These are phyloP conservation scores for Colletotrichum karsti DNA, from an alignment of 2,329 filamentous ascomycete species.

Conservation along the genomic window DNA sequence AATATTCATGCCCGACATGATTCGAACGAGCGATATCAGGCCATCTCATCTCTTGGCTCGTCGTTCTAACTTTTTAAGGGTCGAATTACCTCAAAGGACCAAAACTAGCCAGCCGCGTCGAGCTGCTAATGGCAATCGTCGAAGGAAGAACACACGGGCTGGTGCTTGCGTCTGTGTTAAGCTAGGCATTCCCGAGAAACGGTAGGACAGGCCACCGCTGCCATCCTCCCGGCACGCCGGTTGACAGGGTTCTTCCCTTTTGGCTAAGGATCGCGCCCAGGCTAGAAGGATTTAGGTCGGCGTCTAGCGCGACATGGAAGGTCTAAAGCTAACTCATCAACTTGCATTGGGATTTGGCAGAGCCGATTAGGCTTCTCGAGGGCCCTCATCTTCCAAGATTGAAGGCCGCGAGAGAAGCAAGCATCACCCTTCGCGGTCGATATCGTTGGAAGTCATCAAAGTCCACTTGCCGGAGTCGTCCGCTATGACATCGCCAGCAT, in stretches of 20 bases:
- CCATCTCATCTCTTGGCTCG: conserved; percentile 3
- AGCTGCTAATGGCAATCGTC: not conserved
- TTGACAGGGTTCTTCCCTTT: conserved; percentile 5
- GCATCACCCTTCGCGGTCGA: not conserved
- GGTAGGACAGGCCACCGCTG: conserved; percentile 21
- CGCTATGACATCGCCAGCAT: not conserved
- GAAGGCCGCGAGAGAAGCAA: not conserved
- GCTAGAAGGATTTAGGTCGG: conserved; percentile 9
- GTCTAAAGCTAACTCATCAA: not conserved
- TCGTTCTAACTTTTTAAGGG: not conserved
- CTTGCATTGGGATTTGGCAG: not conserved
- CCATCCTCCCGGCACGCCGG: conserved; percentile 12
- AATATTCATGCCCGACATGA: conserved; percentile 11
- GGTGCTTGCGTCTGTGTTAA: not conserved
- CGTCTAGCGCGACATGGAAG: conserved; percentile 10
- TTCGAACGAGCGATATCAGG: not conserved
- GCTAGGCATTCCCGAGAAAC: conserved; percentile 22
- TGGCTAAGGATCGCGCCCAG: not conserved
- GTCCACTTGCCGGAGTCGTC: not conserved
- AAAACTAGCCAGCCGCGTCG: conserved; percentile 12
- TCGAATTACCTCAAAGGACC: not conserved
- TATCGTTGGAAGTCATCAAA: not conserved
- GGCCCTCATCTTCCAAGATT: conserved; percentile 9
- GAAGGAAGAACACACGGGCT: not conserved
- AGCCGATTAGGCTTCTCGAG: not conserved